Percentiles rank a stretch among this genome's conserved stretches.
Conservation (phyloP, 2,329 filamentous ascomycete genomes). For the Grosmannia penicillata region DNA sequence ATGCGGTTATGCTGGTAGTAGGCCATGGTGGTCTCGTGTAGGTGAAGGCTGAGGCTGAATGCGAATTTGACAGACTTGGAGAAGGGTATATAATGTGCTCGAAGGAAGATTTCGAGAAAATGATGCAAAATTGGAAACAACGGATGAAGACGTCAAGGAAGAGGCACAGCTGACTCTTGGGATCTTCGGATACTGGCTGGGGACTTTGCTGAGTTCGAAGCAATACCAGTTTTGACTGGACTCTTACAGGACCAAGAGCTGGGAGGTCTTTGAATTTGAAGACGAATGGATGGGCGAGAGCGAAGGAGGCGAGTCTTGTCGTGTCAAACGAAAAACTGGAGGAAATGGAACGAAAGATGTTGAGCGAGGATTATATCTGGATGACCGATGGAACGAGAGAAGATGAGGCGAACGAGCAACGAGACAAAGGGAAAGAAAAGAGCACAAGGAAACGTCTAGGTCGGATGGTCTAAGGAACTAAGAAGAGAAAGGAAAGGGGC, state of each 20-base stretch:
- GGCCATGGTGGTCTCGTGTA: slow-evolving; percentile 13
- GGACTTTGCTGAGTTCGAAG: no score
- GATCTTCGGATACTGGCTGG: no score
- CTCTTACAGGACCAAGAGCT: slow-evolving; percentile 2
- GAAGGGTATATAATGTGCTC: neutral
- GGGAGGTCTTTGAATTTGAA: no score
- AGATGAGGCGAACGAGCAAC: neutral
- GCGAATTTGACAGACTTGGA: neutral
- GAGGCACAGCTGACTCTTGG: no score
- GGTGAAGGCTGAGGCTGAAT: neutral
- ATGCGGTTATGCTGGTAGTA: slow-evolving; percentile 17
- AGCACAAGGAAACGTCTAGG: slow-evolving; percentile 14
- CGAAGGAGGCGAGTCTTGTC: slow-evolving; percentile 16
- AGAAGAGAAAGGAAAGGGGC: slow-evolving; percentile 19
- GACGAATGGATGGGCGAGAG: neutral
- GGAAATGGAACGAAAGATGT: no score
- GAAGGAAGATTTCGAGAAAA: neutral
- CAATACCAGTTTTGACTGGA: no score
- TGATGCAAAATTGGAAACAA: neutral
- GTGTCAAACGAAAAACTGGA: slow-evolving; percentile 26
- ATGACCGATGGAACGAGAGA: slow-evolving; percentile 14
- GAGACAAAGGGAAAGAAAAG: slow-evolving; percentile 12
- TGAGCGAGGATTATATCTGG: slow-evolving; percentile 9
- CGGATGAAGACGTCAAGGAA: no score
- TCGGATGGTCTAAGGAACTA: slow-evolving; percentile 7